Percentiles rank a stretch among this genome's conserved stretches.
phyloP scores from a whole-genome alignment of 495 filamentous ascomycete species.

The Corynascus novoguineensis region DNA sequence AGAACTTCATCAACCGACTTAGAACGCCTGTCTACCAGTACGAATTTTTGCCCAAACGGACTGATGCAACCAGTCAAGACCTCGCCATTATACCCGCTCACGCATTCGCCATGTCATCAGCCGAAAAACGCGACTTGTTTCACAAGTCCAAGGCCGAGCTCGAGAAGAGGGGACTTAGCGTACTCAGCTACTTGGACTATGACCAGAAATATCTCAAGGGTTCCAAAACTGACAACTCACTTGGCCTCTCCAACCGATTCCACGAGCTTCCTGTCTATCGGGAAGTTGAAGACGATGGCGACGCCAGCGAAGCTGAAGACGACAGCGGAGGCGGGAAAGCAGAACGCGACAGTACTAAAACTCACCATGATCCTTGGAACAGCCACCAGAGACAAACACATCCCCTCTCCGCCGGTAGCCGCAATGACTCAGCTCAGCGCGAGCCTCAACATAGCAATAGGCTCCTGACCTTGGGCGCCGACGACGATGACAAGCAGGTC shows the following conservation, averaged over 20 bases:
- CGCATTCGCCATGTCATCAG: neutral
- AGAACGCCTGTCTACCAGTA: constrained; percentile 6
- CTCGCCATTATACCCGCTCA: constrained; percentile 11
- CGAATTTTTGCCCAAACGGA: neutral
- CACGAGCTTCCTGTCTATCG: neutral
- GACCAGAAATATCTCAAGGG: neutral
- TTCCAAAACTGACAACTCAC: neutral
- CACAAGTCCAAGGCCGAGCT: constrained; percentile 5
- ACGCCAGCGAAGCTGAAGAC: neutral
- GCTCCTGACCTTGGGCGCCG: too few species aligned
- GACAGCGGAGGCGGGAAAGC: too few species aligned
- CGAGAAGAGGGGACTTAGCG: neutral
- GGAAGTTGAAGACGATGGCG: neutral
- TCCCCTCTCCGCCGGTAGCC: too few species aligned
- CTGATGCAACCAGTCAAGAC: constrained; percentile 5
- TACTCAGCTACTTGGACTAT: constrained; percentile 8
- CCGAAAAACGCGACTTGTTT: neutral
- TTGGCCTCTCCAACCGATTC: constrained; percentile 9
- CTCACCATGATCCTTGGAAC: too few species aligned
- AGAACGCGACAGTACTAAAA: too few species aligned
- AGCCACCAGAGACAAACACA: too few species aligned
- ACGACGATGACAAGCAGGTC: neutral
- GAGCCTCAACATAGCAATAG: too few species aligned
- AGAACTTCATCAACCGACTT: neutral
- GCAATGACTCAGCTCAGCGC: too few species aligned